phyloP scores from a whole-genome alignment of 345 rosid genomes.

The Gossypium australe region DNA sequence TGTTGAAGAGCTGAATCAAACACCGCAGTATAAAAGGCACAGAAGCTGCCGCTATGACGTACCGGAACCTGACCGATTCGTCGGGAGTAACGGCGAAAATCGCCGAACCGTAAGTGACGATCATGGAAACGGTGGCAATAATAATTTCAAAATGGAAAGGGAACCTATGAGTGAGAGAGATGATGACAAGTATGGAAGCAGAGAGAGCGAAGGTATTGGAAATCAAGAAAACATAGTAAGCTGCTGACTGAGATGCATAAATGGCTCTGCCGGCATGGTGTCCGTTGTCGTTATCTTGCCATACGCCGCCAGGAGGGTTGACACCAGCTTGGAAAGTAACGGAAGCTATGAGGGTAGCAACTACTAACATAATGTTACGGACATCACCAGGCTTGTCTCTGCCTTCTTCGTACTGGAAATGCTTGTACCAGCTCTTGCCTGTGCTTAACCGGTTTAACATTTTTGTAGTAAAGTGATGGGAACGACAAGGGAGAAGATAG shows the following conservation, averaged over 20 bases:
- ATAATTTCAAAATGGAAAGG: slow-evolving; percentile 22
- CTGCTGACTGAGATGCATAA: background rate
- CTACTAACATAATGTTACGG: background rate
- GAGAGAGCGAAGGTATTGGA: slow-evolving; percentile 18
- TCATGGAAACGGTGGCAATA: slow-evolving; percentile 17
- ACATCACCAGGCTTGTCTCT: background rate
- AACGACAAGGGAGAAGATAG: background rate
- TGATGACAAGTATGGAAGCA: slow-evolving; percentile 13
- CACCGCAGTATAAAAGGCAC: slow-evolving; percentile 7
- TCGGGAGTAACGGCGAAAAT: slow-evolving; percentile 23
- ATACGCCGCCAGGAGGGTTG: background rate
- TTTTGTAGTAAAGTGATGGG: background rate
- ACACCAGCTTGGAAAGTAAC: slow-evolving; percentile 1
- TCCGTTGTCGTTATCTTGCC: background rate
- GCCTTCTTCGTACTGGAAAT: background rate
- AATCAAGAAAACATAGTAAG: slow-evolving; percentile 21
- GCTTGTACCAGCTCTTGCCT: slow-evolving; percentile 4
- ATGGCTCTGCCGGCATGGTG: background rate
- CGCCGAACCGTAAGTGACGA: slow-evolving; percentile 22
- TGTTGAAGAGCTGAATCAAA: slow-evolving; percentile 9
- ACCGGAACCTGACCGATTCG: slow-evolving; percentile 9
- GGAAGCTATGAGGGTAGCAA: background rate
- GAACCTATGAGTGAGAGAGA: slow-evolving; percentile 14
- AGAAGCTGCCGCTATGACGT: slow-evolving; percentile 5
- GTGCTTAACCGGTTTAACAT: background rate